Percentiles rank a stretch among this genome's conserved stretches.
These are phyloP conservation scores for Diaporthe aspalathi DNA, from an alignment of 2,329 filamentous ascomycete species.

Conservation along the genomic window DNA sequence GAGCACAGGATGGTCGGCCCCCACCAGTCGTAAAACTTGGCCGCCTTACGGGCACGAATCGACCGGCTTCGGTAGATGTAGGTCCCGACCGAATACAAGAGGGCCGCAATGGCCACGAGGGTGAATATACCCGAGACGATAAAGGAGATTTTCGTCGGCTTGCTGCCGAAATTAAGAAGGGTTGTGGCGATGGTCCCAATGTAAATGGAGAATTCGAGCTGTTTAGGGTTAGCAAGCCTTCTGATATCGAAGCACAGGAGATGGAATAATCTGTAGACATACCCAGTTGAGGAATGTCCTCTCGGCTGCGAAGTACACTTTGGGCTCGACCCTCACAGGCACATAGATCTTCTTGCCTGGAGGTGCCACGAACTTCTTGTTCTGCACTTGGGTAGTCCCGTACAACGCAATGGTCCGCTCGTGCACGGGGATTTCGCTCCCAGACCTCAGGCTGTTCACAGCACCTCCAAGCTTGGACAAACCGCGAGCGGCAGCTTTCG, in stretches of 20 bases:
- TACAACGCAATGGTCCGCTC: conserved; percentile 65
- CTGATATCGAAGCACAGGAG: not conserved
- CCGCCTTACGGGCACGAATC: conserved; percentile 85
- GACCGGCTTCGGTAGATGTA: conserved; percentile 90
- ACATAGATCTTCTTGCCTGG: conserved; percentile 94
- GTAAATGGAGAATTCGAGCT: conserved; percentile 97
- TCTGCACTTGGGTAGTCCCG: conserved; percentile 65
- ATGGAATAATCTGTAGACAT: conserved; percentile 49
- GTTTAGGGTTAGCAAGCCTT: conserved; percentile 41
- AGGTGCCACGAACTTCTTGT: conserved; percentile 76
- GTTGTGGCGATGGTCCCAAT: conserved; percentile 88
- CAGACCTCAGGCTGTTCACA: conserved; percentile 66
- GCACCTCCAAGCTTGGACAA: conserved; percentile 57
- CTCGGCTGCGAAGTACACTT: conserved; percentile 97
- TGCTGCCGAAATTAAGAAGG: conserved; percentile 81
- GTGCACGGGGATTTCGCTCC: conserved; percentile 68
- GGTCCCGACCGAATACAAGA: conserved; percentile 85
- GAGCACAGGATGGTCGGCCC: conserved; percentile 83
- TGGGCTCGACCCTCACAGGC: conserved; percentile 93
- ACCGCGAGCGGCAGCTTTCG: conserved; percentile 55
- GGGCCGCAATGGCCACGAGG: conserved; percentile 77
- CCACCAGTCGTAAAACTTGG: conserved; percentile 90
- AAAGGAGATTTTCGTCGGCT: conserved; percentile 69
- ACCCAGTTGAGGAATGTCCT: conserved; percentile 96
- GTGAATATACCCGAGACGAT: conserved; percentile 83